Conservation (phyloP, 2,329 filamentous ascomycete species). For the Colletotrichum echinochloae region DNA sequence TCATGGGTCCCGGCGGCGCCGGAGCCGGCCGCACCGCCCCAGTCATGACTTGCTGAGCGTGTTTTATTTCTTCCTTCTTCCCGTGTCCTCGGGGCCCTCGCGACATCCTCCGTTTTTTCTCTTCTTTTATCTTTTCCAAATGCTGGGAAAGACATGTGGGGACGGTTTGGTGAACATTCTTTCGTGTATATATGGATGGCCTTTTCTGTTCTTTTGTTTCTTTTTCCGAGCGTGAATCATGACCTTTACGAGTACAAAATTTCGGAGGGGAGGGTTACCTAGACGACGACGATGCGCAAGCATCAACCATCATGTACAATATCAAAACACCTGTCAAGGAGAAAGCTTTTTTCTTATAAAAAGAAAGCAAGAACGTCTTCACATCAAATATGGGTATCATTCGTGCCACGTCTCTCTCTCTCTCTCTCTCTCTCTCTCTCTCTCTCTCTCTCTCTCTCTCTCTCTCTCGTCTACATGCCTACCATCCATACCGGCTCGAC, state of each 20-base stretch:
- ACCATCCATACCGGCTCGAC: constrained; percentile 86
- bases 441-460: too few relatives aligned
- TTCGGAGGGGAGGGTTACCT: constrained; percentile 15
- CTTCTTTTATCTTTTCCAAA: neutral
- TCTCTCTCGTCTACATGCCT: constrained; percentile 31
- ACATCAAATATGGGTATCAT: constrained; percentile 37
- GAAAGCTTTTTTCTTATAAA: neutral
- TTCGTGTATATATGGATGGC: constrained; percentile 32
- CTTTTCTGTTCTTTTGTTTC: constrained; percentile 4
- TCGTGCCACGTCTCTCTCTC: neutral
- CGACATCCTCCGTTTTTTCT: neutral
- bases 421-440: neutral
- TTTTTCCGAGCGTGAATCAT: neutral
- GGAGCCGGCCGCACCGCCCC: constrained; percentile 59
- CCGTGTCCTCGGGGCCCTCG: neutral
- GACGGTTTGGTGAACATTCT: neutral
- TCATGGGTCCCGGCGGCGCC: constrained; percentile 64
- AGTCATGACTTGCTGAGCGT: constrained; percentile 64
- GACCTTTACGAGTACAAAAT: constrained; percentile 26
- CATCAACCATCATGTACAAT: constrained; percentile 31
- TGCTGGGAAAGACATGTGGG: neutral
- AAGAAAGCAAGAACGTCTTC: neutral
- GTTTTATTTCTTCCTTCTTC: neutral
- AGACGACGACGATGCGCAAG: constrained; percentile 2
- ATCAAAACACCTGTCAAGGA: neutral